A percentile compares a stretch with the other conserved stretches of the same genome.
Evolutionary conservation across 495 filamentous ascomycete genomes (phyloP).

Genomic region (Talaromyces stipitatus): DNA sequence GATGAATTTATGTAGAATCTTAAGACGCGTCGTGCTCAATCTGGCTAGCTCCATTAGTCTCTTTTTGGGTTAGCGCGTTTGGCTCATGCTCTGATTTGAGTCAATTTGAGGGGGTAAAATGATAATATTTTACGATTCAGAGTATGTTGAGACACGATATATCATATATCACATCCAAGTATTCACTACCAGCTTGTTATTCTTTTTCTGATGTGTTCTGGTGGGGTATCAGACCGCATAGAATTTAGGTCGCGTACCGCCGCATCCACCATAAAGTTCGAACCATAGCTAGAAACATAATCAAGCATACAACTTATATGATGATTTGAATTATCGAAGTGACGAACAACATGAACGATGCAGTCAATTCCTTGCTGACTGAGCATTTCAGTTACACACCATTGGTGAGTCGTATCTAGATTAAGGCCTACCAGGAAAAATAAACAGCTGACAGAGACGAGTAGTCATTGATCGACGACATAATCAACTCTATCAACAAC

Average conservation of each 20-base stretch:
- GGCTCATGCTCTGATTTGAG: not conserved
- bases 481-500: slow-evolving; percentile 92
- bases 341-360: slow-evolving; percentile 33
- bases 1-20: not conserved
- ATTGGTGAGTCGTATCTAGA: slow-evolving; percentile 50
- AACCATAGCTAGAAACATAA: not conserved
- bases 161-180: no score
- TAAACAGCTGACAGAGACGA: not conserved
- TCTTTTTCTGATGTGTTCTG: not conserved
- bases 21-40: not conserved
- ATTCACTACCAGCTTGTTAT: no score
- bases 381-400: slow-evolving; percentile 96
- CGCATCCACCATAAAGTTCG: not conserved
- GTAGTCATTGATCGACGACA: slow-evolving; percentile 88
- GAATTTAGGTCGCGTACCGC: not conserved
- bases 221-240: not conserved
- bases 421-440: not conserved
- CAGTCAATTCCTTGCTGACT: slow-evolving; percentile 69
- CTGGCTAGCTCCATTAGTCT: not conserved
- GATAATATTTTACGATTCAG: no score
- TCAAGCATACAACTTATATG: not conserved
- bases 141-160: no score
- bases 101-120: not conserved
- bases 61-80: not conserved
- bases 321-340: not conserved